Conservation (phyloP, 2,329 filamentous ascomycete genomes). For the Metarhizium anisopliae region DNA sequence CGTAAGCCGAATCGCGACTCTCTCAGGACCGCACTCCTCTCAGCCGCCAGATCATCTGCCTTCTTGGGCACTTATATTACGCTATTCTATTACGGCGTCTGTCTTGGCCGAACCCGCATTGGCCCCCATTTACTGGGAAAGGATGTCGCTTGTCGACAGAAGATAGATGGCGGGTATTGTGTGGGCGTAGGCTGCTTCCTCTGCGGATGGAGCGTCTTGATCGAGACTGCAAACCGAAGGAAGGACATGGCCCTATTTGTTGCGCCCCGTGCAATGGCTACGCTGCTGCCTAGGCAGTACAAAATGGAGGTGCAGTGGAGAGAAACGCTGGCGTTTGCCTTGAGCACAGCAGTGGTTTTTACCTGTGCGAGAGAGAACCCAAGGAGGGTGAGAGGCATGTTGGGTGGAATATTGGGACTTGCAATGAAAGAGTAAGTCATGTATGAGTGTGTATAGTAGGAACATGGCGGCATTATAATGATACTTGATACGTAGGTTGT, state of each 20-base stretch:
- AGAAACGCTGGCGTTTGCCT: slow-evolving; percentile 57
- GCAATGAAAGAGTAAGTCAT: slow-evolving; percentile 32
- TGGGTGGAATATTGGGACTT: slow-evolving; percentile 50
- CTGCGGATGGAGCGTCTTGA: slow-evolving; percentile 74
- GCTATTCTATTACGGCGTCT: slow-evolving; percentile 79
- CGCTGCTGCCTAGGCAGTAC: slow-evolving; percentile 65
- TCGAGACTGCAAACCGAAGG: slow-evolving; percentile 56
- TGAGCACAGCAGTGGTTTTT: slow-evolving; percentile 62
- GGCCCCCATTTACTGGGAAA: slow-evolving; percentile 60
- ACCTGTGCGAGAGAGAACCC: slow-evolving; percentile 56
- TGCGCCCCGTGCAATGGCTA: slow-evolving; percentile 66
- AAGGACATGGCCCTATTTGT: slow-evolving; percentile 77
- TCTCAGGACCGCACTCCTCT: slow-evolving; percentile 44
- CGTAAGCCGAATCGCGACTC: slow-evolving; percentile 35
- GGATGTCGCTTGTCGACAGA: slow-evolving; percentile 36
- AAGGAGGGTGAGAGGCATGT: slow-evolving; percentile 54
- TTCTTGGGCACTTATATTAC: slow-evolving; percentile 72
- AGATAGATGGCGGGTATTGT: slow-evolving; percentile 55
- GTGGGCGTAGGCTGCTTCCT: slow-evolving; percentile 62
- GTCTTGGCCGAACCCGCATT: slow-evolving; percentile 63
- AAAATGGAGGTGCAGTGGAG: slow-evolving; percentile 52
- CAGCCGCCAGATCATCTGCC: slow-evolving; percentile 61
- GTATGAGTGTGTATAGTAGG: not conserved
- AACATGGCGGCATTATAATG: too few relatives aligned
- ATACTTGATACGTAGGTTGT: too few relatives aligned